Base-by-base conservation (phyloP, 2,329 filamentous ascomycete genomes). In the Verticillium zaregamsianum region DNA sequence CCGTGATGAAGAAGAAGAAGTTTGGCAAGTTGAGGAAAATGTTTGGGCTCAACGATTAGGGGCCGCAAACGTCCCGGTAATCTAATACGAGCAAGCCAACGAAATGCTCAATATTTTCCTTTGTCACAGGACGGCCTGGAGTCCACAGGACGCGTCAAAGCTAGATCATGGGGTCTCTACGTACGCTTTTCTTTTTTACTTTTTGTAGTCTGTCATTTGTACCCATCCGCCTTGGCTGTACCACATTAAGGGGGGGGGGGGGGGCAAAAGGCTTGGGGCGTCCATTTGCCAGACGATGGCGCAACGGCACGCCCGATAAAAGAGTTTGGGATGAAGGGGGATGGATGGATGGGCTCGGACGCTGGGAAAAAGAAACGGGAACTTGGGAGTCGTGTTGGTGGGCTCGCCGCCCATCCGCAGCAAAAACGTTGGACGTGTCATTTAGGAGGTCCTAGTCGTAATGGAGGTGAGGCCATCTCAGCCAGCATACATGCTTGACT, bases 1-100 rank as follows among this genome's bases (percentile, higher is more conserved):
- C 49, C 5, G 58, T 57, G 40, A 49, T 49, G 45, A 71, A 68
- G 64, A 81, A 75, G 76, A 86, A 83, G 77, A 91, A 88, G 74
- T 91, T 92, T 73, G 81, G 82, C 52, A 76, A 79, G 60, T 73
- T 92, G 70, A 85, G 89, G 71, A 85, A 80, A 72, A 88, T 89
- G 72, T 90, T 92, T 74, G 73, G 79, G 52, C 71, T 83, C 61
- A 71, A 82, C 63, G 79, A 82, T 64, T 81, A 76, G 75, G 32
- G 20, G 56, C 60, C 58, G 12, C 12, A 25, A 23, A 23, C 20
- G 4, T 23, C n/a, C n/a, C 11, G 45, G n/a, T 23, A 49, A 23
- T 49, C 45, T 49, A 49, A 49, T 23, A n/a, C 17, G 11, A 49
- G n/a, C 45, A 12, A 23, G 20, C 45, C n/a, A 49, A n/a, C n/a